Conservation (phyloP, 2,329 filamentous ascomycete species). For the Venturia effusa region DNA sequence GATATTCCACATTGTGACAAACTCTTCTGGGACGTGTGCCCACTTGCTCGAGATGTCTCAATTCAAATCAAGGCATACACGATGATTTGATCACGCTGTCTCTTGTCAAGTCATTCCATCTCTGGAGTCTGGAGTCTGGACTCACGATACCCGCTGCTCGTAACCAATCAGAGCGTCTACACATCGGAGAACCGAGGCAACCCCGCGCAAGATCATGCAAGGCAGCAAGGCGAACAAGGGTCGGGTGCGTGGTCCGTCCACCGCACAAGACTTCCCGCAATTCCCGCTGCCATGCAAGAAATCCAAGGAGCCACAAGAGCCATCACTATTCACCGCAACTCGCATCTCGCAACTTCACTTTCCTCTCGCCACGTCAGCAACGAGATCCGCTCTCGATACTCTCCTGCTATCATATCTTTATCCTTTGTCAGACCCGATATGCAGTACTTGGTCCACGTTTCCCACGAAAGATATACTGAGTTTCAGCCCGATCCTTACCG, state of each 20-base stretch:
- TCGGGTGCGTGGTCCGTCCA: background rate
- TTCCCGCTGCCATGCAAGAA: background rate
- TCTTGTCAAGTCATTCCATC: background rate
- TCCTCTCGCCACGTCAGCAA: background rate
- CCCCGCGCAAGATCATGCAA: background rate
- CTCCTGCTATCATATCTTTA: background rate
- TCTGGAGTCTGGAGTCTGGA: background rate
- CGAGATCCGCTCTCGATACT: background rate
- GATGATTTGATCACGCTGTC: background rate
- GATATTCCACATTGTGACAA: background rate
- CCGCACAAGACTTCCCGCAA: background rate
- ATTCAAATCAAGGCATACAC: background rate
- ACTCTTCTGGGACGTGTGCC: no score
- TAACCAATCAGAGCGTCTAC: background rate
- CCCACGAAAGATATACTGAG: background rate
- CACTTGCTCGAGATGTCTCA: no score
- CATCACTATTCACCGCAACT: background rate
- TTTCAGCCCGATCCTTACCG: background rate
- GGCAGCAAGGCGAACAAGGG: background rate
- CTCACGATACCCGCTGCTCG: background rate
- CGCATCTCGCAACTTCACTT: background rate
- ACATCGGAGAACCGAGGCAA: background rate
- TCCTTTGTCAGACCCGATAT: background rate
- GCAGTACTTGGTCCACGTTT: constrained; percentile 1
- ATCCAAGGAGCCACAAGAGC: no score